Evolutionary conservation across 768 basidiomycete species (phyloP).

Genomic region (Hygrocybe punicea): DNA sequence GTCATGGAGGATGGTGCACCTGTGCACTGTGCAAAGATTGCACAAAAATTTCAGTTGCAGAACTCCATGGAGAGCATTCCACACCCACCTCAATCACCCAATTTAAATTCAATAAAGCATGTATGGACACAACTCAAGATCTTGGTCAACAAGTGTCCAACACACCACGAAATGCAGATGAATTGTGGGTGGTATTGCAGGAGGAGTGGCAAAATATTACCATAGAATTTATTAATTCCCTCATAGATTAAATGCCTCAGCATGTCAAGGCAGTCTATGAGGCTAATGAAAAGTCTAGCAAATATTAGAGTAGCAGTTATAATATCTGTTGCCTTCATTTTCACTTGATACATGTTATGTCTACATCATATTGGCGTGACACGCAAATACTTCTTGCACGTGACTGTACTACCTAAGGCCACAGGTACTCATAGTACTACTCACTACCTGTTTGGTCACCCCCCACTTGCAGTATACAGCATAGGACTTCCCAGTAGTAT

Average conservation of each 20-base stretch:
- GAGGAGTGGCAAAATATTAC: constrained; percentile 6
- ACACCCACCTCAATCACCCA: constrained; percentile 12
- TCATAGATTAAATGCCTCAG: constrained; percentile 11
- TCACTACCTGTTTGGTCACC: too few species aligned
- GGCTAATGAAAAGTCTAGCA: constrained; percentile 4
- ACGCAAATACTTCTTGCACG: too few species aligned
- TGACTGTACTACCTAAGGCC: too few species aligned
- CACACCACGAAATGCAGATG: constrained; percentile 11
- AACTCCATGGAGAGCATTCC: constrained; percentile 2
- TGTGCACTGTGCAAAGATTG: background rate
- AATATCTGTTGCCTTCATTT: too few species aligned
- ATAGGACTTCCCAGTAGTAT: too few species aligned
- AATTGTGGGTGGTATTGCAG: constrained; percentile 15
- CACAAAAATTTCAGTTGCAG: background rate
- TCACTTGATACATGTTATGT: too few species aligned
- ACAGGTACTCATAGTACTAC: too few species aligned
- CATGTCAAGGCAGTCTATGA: constrained; percentile 7
- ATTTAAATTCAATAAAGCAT: constrained; percentile 29
- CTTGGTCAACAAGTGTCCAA: constrained; percentile 1
- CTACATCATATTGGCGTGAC: too few species aligned
- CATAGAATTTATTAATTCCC: constrained; percentile 6
- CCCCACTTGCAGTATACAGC: too few species aligned
- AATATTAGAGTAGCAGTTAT: constrained; percentile 14
- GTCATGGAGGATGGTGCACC: constrained; percentile 1
- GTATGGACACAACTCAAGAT: constrained; percentile 23